Conservation (phyloP, 495 filamentous ascomycete species). For the Penicillium riverlandense region DNA sequence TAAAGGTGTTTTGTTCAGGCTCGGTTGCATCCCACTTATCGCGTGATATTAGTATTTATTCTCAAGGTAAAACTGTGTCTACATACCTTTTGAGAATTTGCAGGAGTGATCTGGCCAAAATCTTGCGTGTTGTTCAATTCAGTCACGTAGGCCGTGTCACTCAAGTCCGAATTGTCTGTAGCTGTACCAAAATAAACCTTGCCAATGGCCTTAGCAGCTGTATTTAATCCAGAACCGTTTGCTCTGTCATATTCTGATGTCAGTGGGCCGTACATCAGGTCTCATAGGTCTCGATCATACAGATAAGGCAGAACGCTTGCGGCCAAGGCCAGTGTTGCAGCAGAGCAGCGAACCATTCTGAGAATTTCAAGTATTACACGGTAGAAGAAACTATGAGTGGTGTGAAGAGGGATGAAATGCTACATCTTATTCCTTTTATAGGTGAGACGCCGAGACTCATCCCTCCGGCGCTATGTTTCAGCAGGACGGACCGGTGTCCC, state of each 20-base stretch:
- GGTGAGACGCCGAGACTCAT: no score
- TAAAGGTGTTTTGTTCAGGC: conserved; percentile 42
- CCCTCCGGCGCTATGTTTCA: background rate
- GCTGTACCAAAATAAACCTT: conserved; percentile 54
- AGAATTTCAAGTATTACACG: background rate
- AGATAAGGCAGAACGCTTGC: conserved; percentile 17
- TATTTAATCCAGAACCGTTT: conserved; percentile 30
- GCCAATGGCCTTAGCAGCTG: conserved; percentile 45
- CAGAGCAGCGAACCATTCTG: conserved; percentile 18
- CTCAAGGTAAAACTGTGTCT: no score
- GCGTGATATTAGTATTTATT: background rate
- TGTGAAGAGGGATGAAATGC: no score
- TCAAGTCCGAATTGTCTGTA: conserved; percentile 47
- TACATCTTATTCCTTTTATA: background rate
- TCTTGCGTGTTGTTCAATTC: conserved; percentile 42
- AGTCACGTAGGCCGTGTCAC: conserved; percentile 40
- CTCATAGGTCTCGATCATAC: conserved; percentile 5
- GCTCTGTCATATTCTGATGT: conserved; percentile 5
- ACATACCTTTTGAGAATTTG: conserved; percentile 49
- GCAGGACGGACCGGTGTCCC: conserved; percentile 9
- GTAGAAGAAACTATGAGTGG: no score
- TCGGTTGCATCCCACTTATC: conserved; percentile 44
- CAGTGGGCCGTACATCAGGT: background rate
- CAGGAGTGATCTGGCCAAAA: conserved; percentile 53
- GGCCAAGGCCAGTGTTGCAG: conserved; percentile 16